Conservation (phyloP, 108 stramenopile species). For the Poteriospumella lacustris region DNA sequence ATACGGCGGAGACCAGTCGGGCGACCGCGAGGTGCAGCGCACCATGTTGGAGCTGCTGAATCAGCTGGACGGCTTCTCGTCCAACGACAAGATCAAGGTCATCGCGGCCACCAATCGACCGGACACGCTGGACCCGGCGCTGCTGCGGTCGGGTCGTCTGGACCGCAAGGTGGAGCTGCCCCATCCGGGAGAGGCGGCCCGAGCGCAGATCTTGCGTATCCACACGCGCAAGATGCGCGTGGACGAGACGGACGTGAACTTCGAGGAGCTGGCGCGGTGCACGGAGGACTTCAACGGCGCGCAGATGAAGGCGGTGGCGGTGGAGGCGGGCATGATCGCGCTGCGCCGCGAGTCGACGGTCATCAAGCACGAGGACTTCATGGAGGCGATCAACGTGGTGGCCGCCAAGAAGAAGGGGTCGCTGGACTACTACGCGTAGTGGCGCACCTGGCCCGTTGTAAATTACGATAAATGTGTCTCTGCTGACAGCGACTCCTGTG, state of each 20-base stretch:
- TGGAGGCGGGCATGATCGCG: conserved; percentile 97
- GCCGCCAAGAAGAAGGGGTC: conserved; percentile 96
- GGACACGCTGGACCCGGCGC: conserved; percentile 94
- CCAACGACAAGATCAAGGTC: conserved; percentile 96
- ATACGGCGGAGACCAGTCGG: conserved; percentile 93
- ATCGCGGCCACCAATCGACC: conserved; percentile 98
- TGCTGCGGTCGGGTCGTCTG: conserved; percentile 81
- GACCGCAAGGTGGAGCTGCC: conserved; percentile 99
- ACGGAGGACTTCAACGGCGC: conserved; percentile 98
- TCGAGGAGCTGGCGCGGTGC: conserved; percentile 85
- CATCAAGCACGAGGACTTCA: conserved; percentile 90
- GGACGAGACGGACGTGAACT: conserved; percentile 70
- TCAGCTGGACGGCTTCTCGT: conserved; percentile 93
- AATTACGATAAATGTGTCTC: too few relatives aligned
- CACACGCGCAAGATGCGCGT: conserved; percentile 91
- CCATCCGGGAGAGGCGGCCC: conserved; percentile 89
- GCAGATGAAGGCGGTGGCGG: conserved; percentile 93
- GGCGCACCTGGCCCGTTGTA: too few relatives aligned
- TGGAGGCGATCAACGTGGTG: conserved; percentile 94
- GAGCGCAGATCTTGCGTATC: conserved; percentile 83
- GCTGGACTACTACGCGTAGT: conserved; percentile 89
- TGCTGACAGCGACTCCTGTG: too few relatives aligned
- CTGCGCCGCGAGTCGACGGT: conserved; percentile 68
- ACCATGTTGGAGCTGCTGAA: conserved; percentile 98
- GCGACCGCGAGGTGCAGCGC: conserved; percentile 97